These are phyloP conservation scores for Suaeda aralocaspica DNA, from an alignment of 148 eudicot genomes.

Conservation along the genomic window DNA sequence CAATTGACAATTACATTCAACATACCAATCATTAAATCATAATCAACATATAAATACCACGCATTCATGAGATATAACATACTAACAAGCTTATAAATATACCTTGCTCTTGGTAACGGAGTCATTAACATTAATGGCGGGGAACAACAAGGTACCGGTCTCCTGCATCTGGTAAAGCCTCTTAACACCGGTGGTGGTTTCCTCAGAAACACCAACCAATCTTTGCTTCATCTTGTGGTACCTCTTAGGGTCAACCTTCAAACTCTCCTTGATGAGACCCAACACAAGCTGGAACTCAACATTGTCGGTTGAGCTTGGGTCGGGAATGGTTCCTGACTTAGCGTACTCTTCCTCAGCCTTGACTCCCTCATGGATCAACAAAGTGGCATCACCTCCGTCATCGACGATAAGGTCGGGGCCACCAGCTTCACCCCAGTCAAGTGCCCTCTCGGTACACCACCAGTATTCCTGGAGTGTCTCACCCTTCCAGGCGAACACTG, in stretches of 20 bases:
- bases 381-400: constrained; percentile 90
- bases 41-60: not conserved
- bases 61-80: not conserved
- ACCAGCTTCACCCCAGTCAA: constrained; percentile 93
- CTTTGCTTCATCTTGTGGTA: constrained; percentile 82
- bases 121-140: constrained; percentile 96
- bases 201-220: constrained; percentile 92
- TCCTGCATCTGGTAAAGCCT: constrained; percentile 95
- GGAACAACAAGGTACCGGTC: constrained; percentile 74
- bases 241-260: constrained; percentile 74
- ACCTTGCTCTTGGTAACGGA: constrained; percentile 99
- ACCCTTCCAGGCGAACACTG: constrained; percentile 99
- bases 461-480: constrained; percentile 97
- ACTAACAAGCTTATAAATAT: not conserved
- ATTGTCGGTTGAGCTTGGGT: constrained; percentile 72
- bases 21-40: not conserved
- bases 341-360: constrained; percentile 86
- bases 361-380: constrained; percentile 93
- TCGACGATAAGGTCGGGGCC: constrained; percentile 96
- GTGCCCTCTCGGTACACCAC: constrained; percentile 98
- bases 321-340: constrained; percentile 62
- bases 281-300: constrained; percentile 87
- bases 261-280: constrained; percentile 60
- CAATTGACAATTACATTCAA: too few relatives aligned
- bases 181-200: constrained; percentile 99